A percentile compares a stretch with the other conserved stretches of the same genome.
Conservation (phyloP, 192 early-diverging fungal species). For the Coemansia sp. region DNA sequence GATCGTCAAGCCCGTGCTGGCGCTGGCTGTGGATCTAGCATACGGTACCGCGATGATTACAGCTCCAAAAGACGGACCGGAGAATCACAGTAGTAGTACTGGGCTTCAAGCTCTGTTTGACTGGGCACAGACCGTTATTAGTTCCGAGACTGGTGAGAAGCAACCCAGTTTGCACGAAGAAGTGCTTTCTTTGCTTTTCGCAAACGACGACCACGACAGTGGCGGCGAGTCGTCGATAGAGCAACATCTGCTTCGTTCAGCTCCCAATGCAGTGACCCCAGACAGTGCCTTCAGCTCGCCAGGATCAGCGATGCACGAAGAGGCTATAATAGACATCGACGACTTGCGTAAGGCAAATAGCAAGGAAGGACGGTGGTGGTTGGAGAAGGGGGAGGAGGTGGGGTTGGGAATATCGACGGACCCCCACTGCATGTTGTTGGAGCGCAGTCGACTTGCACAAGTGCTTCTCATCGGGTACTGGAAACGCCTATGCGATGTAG, state of each 20-base stretch:
- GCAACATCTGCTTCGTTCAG: background rate
- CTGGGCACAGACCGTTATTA: background rate
- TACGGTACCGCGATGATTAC: background rate
- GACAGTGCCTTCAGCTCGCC: constrained; percentile 11
- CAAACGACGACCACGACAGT: background rate
- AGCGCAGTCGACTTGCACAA: background rate
- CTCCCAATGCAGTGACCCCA: constrained; percentile 9
- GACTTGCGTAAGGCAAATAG: constrained; percentile 25
- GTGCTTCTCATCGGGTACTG: constrained; percentile 28
- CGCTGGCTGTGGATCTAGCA: background rate
- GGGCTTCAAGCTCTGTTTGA: background rate
- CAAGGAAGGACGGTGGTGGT: background rate
- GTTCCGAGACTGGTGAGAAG: background rate
- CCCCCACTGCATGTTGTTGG: background rate
- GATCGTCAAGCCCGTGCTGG: constrained; percentile 14
- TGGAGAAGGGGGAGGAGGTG: background rate
- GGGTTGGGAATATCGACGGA: constrained; percentile 1
- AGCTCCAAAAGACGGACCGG: background rate
- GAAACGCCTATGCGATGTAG: constrained; percentile 23
- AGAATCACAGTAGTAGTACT: background rate
- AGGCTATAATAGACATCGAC: constrained; percentile 20
- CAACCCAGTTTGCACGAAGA: too few relatives aligned
- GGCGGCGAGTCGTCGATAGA: background rate
- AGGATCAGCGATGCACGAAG: constrained; percentile 9
- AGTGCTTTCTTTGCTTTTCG: background rate